phyloP scores from a whole-genome alignment of 495 filamentous ascomycete genomes.

The Hypoxylon subgilvum region DNA sequence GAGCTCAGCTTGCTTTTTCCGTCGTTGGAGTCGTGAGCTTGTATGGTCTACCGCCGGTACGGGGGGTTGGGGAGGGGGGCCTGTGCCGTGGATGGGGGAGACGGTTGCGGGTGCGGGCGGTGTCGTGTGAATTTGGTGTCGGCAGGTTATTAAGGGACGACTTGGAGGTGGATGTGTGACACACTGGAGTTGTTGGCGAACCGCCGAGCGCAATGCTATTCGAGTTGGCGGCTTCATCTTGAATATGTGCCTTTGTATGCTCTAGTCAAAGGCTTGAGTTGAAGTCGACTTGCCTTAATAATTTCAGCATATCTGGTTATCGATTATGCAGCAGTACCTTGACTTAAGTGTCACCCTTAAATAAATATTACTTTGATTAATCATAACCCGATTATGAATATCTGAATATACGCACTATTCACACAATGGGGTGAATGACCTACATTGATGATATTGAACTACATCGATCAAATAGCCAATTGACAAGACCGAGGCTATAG shows the following conservation, averaged over 20 bases:
- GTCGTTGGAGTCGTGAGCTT: constrained; percentile 56
- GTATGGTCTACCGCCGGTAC: constrained; percentile 61
- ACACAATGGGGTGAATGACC: too few relatives aligned
- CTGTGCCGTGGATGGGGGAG: constrained; percentile 74
- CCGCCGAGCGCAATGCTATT: constrained; percentile 37
- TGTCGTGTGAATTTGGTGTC: constrained; percentile 50
- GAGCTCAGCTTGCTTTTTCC: constrained; percentile 61
- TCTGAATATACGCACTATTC: too few relatives aligned
- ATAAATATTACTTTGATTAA: too few relatives aligned
- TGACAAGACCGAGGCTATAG: too few relatives aligned
- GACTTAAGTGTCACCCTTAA: too few relatives aligned
- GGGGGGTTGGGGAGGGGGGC: constrained; percentile 82
- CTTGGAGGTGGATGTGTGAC: constrained; percentile 13
- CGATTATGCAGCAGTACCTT: constrained; percentile 31
- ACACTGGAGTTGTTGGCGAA: constrained; percentile 22
- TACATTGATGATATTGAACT: too few relatives aligned
- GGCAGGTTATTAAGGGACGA: constrained; percentile 6
- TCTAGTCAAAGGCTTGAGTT: neutral
- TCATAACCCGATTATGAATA: constrained; percentile 1
- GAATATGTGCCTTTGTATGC: neutral
- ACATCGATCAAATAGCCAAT: too few relatives aligned
- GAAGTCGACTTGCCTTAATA: neutral
- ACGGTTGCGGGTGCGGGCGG: constrained; percentile 53
- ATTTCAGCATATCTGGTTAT: constrained; percentile 30
- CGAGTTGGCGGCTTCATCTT: constrained; percentile 47